These are phyloP conservation scores for Claviceps cyperi DNA, from an alignment of 2,329 filamentous ascomycete genomes.

Conservation along the genomic window DNA sequence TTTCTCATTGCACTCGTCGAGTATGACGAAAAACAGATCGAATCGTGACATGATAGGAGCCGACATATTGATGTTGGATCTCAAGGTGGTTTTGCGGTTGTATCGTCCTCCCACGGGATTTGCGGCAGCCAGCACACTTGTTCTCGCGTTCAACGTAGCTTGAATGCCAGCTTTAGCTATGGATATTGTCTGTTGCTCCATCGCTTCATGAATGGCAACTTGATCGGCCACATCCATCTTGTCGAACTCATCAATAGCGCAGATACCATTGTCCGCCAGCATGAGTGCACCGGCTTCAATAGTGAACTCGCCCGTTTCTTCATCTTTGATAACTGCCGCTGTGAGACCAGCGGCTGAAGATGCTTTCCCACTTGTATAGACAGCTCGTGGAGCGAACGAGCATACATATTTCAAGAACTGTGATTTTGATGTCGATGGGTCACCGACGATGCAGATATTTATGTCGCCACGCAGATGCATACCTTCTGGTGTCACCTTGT, in stretches of 20 bases:
- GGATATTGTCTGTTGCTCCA: slow-evolving; percentile 99
- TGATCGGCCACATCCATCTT: slow-evolving; percentile 98
- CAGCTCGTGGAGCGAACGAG: slow-evolving; percentile 87
- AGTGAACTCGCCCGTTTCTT: slow-evolving; percentile 96
- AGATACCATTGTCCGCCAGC: slow-evolving; percentile 93
- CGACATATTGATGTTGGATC: slow-evolving; percentile 95
- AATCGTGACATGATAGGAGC: slow-evolving; percentile 99
- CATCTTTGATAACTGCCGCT: slow-evolving; percentile 91
- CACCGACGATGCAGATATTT: slow-evolving; percentile 96
- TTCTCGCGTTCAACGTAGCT: slow-evolving; percentile 89
- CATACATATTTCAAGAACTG: slow-evolving; percentile 98
- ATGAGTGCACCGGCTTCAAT: slow-evolving; percentile 97
- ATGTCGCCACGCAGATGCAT: slow-evolving; percentile 95
- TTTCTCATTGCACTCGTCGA: slow-evolving; percentile 89
- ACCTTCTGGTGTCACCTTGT: slow-evolving; percentile 80
- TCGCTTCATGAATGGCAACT: slow-evolving; percentile 98
- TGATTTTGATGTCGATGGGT: slow-evolving; percentile 92
- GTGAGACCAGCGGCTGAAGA: slow-evolving; percentile 96
- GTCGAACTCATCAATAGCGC: slow-evolving; percentile 97
- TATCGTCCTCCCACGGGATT: slow-evolving; percentile 96
- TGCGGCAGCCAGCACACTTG: slow-evolving; percentile 86
- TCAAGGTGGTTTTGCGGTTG: slow-evolving; percentile 85
- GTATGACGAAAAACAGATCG: slow-evolving; percentile 93
- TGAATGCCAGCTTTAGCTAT: slow-evolving; percentile 98
- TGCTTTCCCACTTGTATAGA: slow-evolving; percentile 96